Percentiles rank a stretch among this genome's conserved stretches.
These are phyloP conservation scores for Pythium brachiatum DNA, from an alignment of 352 stramenopile species.

Conservation along the genomic window DNA sequence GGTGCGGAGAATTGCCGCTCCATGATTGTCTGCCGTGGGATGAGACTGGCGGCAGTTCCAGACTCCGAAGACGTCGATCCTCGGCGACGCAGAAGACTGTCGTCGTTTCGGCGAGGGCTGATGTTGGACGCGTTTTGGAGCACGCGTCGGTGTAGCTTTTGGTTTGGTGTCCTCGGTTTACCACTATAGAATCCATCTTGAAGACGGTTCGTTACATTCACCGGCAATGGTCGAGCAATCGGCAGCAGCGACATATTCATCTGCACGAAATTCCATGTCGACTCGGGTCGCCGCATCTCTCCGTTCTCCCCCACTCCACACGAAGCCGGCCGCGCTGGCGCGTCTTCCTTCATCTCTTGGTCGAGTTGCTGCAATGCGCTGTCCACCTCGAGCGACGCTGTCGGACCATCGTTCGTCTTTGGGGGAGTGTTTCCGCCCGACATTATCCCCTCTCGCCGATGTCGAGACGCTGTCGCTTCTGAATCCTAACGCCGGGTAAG, in stretches of 20 bases:
- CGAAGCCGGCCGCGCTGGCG: background rate
- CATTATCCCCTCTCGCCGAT: conserved; percentile 5
- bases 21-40: conserved; percentile 8
- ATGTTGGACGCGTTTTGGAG: conserved; percentile 57
- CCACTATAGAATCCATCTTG: conserved; percentile 39
- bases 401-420: background rate
- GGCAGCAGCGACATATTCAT: conserved; percentile 85
- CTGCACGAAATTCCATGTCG: conserved; percentile 80
- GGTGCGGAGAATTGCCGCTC: conserved; percentile 19
- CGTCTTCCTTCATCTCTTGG: conserved; percentile 21
- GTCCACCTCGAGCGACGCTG: background rate
- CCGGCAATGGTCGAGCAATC: conserved; percentile 65
- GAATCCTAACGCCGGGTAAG: background rate
- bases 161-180: conserved; percentile 64
- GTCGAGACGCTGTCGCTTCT: background rate
- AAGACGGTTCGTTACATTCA: conserved; percentile 43
- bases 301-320: background rate
- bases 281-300: background rate
- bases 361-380: conserved; percentile 5
- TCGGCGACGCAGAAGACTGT: conserved; percentile 12
- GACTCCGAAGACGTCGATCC: conserved; percentile 13
- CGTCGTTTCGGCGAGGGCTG: conserved; percentile 57
- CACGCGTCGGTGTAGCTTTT: conserved; percentile 56
- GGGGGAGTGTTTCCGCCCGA: background rate
- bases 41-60: background rate